phyloP scores from a whole-genome alignment of 345 rosid species.

The Citrus glauca region DNA sequence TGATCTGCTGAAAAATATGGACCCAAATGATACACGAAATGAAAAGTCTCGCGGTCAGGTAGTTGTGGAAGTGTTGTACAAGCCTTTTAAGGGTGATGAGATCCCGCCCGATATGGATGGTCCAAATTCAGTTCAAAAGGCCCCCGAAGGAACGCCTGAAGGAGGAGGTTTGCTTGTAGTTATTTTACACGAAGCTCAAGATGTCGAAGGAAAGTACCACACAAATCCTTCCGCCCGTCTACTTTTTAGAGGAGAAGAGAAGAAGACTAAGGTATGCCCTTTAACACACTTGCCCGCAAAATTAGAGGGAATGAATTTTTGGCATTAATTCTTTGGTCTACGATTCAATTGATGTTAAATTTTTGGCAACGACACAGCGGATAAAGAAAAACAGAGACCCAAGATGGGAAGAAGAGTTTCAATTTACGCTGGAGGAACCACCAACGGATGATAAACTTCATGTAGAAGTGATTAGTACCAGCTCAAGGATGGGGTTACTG shows the following conservation, averaged over 20 bases:
- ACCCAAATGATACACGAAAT: slow-evolving; percentile 58
- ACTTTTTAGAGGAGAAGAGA: slow-evolving; percentile 82
- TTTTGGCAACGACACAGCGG: slow-evolving; percentile 34
- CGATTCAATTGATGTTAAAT: not conserved
- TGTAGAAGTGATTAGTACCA: slow-evolving; percentile 73
- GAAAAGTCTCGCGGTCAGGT: slow-evolving; percentile 84
- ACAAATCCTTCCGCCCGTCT: slow-evolving; percentile 80
- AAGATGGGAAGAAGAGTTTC: slow-evolving; percentile 91
- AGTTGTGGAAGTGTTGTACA: slow-evolving; percentile 56
- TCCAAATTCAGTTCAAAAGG: slow-evolving; percentile 51
- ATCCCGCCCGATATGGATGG: slow-evolving; percentile 41
- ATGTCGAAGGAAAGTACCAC: slow-evolving; percentile 89
- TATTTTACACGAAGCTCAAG: slow-evolving; percentile 88
- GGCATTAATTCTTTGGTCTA: not conserved
- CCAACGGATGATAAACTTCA: slow-evolving; percentile 72
- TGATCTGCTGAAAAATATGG: slow-evolving; percentile 72
- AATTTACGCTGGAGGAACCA: slow-evolving; percentile 75
- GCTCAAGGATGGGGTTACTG: slow-evolving; percentile 72
- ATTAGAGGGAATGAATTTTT: too few species aligned
- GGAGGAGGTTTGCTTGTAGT: slow-evolving; percentile 86
- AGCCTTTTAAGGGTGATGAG: slow-evolving; percentile 67
- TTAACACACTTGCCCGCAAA: not conserved
- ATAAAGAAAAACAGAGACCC: slow-evolving; percentile 88
- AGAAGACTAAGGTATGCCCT: slow-evolving; percentile 63
- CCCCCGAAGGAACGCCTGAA: slow-evolving; percentile 87